phyloP scores from a whole-genome alignment of 768 basidiomycete genomes.

The Termitomyces sp. region DNA sequence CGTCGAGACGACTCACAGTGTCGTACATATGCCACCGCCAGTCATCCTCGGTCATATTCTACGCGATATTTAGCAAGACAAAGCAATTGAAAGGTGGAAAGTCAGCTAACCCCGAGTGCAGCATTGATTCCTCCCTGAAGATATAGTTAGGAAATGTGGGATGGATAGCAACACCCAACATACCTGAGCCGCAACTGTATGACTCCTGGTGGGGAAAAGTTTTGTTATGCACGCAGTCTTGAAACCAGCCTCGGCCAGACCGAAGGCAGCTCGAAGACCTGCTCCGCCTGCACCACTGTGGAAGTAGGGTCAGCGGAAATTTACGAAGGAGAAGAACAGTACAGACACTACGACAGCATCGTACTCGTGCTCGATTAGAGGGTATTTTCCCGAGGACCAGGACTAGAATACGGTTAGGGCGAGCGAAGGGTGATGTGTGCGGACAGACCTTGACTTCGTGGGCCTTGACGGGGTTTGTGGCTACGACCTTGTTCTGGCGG shows the following conservation, averaged over 20 bases:
- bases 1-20: slow-evolving; percentile 49
- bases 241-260: slow-evolving; percentile 96
- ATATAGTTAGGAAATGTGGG: slow-evolving; percentile 8
- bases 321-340: not conserved
- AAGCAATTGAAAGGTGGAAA: not conserved
- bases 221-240: slow-evolving; percentile 99
- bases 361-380: slow-evolving; percentile 97
- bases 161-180: slow-evolving; percentile 13
- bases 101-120: slow-evolving; percentile 73
- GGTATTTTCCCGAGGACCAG: slow-evolving; percentile 86
- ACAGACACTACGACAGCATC: slow-evolving; percentile 98
- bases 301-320: not conserved
- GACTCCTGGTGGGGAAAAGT: slow-evolving; percentile 96
- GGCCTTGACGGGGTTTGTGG: slow-evolving; percentile 72
- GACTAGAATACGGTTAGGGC: slow-evolving; percentile 36
- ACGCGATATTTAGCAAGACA: slow-evolving; percentile 8
- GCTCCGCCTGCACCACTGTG: slow-evolving; percentile 94
- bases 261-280: slow-evolving; percentile 96
- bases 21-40: slow-evolving; percentile 99
- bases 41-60: slow-evolving; percentile 99
- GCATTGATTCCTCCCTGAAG: slow-evolving; percentile 94
- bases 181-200: slow-evolving; percentile 97
- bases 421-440: slow-evolving; percentile 6
- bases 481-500: slow-evolving; percentile 53
- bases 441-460: slow-evolving; percentile 69